These are phyloP conservation scores for Clavaria fumosa DNA, from an alignment of 768 basidiomycete genomes.

Conservation along the genomic window DNA sequence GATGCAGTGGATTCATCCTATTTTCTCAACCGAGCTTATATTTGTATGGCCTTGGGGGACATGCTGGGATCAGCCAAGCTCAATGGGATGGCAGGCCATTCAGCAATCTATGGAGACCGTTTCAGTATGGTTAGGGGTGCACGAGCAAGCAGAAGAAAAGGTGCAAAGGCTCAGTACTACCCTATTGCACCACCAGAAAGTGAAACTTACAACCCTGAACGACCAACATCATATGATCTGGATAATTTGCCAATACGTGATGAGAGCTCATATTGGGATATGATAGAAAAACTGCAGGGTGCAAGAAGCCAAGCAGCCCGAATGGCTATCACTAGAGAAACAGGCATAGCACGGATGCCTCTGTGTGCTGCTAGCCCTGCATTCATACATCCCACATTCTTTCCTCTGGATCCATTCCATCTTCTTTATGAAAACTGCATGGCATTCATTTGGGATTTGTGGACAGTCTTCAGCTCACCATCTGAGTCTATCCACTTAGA, in stretches of 20 bases:
- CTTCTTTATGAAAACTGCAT: slow-evolving; percentile 21
- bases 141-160: slow-evolving; percentile 11
- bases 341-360: slow-evolving; percentile 16
- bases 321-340: slow-evolving; percentile 12
- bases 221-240: slow-evolving; percentile 14
- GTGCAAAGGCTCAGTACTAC: slow-evolving; percentile 17
- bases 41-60: slow-evolving; percentile 16
- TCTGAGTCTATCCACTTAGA: slow-evolving; percentile 13
- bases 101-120: slow-evolving; percentile 18
- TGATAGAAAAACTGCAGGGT: slow-evolving; percentile 10
- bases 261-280: slow-evolving; percentile 15
- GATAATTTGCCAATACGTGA: slow-evolving; percentile 13
- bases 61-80: slow-evolving; percentile 21
- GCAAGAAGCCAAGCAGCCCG: slow-evolving; percentile 9
- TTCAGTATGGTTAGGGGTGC: slow-evolving; percentile 17
- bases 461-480: slow-evolving; percentile 10
- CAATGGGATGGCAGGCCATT: slow-evolving; percentile 18
- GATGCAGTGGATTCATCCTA: slow-evolving; percentile 16
- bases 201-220: slow-evolving; percentile 13
- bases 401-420: slow-evolving; percentile 23
- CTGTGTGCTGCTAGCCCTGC: slow-evolving; percentile 17
- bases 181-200: slow-evolving; percentile 13
- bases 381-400: slow-evolving; percentile 20
- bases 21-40: slow-evolving; percentile 12
- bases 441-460: slow-evolving; percentile 19